A percentile compares a stretch with the other conserved stretches of the same genome.
phyloP scores from a whole-genome alignment of 169 alveolate species.

The Cryptosporidium viatorum region DNA sequence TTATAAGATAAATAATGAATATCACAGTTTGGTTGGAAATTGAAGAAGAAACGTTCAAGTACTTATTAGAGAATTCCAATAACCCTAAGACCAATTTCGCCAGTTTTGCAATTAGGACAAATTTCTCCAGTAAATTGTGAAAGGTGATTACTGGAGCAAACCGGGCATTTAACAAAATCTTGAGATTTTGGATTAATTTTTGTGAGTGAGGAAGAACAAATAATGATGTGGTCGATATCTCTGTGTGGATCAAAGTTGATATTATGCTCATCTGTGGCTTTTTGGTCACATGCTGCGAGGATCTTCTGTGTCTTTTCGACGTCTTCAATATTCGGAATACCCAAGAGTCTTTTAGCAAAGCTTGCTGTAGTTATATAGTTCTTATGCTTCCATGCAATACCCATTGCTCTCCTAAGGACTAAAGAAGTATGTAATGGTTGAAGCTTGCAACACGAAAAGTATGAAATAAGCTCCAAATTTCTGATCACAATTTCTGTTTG shows the following conservation, averaged over 20 bases:
- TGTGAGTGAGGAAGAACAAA: slow-evolving; percentile 53
- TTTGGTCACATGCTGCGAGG: slow-evolving; percentile 80
- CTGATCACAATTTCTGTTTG: slow-evolving; percentile 77
- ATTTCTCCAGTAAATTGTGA: slow-evolving; percentile 50
- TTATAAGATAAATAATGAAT: background rate
- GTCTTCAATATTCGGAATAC: slow-evolving; percentile 76
- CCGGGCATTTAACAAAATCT: slow-evolving; percentile 63
- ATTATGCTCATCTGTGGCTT: slow-evolving; percentile 79
- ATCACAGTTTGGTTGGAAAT: background rate
- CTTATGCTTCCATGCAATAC: slow-evolving; percentile 89
- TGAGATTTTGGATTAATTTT: slow-evolving; percentile 63
- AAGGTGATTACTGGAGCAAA: slow-evolving; percentile 44
- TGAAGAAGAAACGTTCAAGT: background rate
- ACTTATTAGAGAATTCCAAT: slow-evolving; percentile 35
- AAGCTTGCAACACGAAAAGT: slow-evolving; percentile 85
- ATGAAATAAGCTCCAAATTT: slow-evolving; percentile 85
- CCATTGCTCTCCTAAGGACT: slow-evolving; percentile 87
- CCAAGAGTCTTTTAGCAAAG: slow-evolving; percentile 78
- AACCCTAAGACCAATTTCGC: slow-evolving; percentile 71
- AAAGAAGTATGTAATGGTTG: slow-evolving; percentile 84
- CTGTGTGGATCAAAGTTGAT: slow-evolving; percentile 79
- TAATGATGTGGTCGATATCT: slow-evolving; percentile 71
- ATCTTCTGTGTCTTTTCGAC: slow-evolving; percentile 78
- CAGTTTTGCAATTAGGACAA: slow-evolving; percentile 57
- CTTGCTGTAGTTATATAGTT: slow-evolving; percentile 85